These are phyloP conservation scores for Aspergillus avenaceus DNA, from an alignment of 495 filamentous ascomycete species.

Conservation along the genomic window DNA sequence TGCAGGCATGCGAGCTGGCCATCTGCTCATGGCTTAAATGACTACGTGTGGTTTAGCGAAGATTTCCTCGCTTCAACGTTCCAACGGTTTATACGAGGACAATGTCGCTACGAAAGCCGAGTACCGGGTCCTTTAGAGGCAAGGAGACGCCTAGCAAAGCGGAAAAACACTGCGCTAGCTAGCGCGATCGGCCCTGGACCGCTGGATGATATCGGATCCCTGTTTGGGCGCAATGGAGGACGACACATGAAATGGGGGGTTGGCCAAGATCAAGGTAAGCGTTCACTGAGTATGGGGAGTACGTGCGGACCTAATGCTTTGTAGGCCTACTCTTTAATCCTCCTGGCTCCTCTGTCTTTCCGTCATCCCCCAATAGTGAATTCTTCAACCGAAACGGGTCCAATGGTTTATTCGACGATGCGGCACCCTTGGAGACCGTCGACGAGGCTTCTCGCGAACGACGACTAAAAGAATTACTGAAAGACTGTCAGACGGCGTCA, in stretches of 20 bases:
- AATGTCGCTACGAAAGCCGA: conserved; percentile 47
- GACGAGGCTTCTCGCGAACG: conserved; percentile 5
- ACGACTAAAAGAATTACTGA: conserved; percentile 18
- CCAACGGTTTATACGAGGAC: conserved; percentile 40
- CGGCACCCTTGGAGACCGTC: neutral
- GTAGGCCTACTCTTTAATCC: conserved; percentile 3
- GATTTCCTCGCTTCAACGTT: conserved; percentile 48
- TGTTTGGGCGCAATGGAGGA: conserved; percentile 44
- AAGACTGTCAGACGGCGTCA: conserved; percentile 17
- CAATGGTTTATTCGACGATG: neutral
- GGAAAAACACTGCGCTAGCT: conserved; percentile 47
- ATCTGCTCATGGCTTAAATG: conserved; percentile 19
- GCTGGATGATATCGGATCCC: conserved; percentile 33
- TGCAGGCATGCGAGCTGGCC: conserved; percentile 36
- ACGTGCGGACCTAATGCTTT: conserved; percentile 2
- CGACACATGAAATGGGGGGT: conserved; percentile 44
- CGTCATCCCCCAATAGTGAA: conserved; percentile 21
- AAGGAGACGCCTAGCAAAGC: conserved; percentile 46
- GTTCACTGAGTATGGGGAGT: neutral
- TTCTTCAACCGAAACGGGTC: conserved; percentile 13
- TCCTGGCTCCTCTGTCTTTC: conserved; percentile 5
- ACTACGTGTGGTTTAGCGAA: conserved; percentile 54
- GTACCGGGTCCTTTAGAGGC: conserved; percentile 59
- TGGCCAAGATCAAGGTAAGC: conserved; percentile 22
- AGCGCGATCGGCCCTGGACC: conserved; percentile 23